phyloP scores from a whole-genome alignment of 202 grass and related monocot species.

The Panicum hallii region DNA sequence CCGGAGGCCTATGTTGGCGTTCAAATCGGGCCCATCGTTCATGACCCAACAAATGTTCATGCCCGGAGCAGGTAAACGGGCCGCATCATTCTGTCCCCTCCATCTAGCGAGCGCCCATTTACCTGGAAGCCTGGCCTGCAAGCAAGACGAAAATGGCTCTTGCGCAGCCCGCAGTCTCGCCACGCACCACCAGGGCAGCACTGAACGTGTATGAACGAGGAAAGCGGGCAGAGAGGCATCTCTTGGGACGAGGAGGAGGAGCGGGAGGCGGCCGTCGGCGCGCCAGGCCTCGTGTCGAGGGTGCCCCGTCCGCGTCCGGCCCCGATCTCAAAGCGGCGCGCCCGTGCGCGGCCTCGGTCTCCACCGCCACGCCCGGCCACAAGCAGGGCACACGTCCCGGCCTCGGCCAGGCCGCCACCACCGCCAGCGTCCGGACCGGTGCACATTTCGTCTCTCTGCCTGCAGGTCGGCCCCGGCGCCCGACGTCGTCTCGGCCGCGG shows the following conservation, averaged over 20 bases:
- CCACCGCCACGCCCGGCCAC: conserved; percentile 3
- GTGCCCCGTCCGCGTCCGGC: conserved; percentile 2
- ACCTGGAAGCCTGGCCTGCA: too few species aligned
- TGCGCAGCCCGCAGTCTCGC: too few species aligned
- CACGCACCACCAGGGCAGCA: too few species aligned
- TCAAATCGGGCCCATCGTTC: too few species aligned
- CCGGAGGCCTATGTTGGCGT: too few species aligned
- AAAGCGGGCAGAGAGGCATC: conserved; percentile 1
- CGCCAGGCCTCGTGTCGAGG: conserved; percentile 38
- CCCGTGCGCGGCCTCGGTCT: conserved; percentile 12
- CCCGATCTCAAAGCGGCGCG: neutral
- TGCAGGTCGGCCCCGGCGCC: neutral
- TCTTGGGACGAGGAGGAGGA: conserved; percentile 14
- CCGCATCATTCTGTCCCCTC: too few species aligned
- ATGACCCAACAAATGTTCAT: too few species aligned
- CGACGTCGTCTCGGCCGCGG: neutral
- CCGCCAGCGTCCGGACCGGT: neutral
- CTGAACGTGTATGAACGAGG: too few species aligned
- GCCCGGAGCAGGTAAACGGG: too few species aligned
- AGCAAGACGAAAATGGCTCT: too few species aligned
- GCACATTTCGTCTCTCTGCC: neutral
- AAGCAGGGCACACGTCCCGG: neutral
- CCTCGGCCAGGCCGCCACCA: conserved; percentile 4
- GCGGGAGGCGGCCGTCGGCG: neutral
- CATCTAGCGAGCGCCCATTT: too few species aligned